Percentiles rank a stretch among this genome's conserved stretches.
phyloP scores from a whole-genome alignment of 2,329 filamentous ascomycete species.

The Aspergillus amoenus region DNA sequence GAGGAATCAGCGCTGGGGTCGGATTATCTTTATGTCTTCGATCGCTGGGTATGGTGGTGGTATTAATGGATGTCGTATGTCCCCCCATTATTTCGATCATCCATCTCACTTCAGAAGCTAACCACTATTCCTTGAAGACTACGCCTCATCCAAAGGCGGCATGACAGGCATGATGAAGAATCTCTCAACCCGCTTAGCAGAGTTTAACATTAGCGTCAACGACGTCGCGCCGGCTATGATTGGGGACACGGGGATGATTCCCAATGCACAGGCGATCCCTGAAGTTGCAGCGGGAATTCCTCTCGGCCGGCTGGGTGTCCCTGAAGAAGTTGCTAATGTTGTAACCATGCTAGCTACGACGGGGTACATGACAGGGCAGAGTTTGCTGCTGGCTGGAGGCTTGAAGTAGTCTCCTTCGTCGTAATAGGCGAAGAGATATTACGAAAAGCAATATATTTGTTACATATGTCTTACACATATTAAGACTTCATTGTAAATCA shows the following conservation, averaged over 20 bases:
- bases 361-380: slow-evolving; percentile 62
- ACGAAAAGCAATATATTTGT: too few relatives aligned
- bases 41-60: slow-evolving; percentile 64
- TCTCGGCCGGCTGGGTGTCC: slow-evolving; percentile 57
- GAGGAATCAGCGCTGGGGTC: slow-evolving; percentile 60
- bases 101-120: background rate
- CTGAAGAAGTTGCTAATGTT: slow-evolving; percentile 60
- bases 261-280: slow-evolving; percentile 56
- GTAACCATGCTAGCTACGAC: slow-evolving; percentile 61
- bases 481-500: too few relatives aligned
- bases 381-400: slow-evolving; percentile 53
- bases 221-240: slow-evolving; percentile 71
- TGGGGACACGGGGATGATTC: slow-evolving; percentile 63
- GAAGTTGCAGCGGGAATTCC: slow-evolving; percentile 62
- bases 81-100: background rate
- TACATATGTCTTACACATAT: too few relatives aligned
- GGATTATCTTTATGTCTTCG: slow-evolving; percentile 64
- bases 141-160: slow-evolving; percentile 63
- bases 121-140: slow-evolving; percentile 27
- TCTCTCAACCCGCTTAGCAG: slow-evolving; percentile 58
- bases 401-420: slow-evolving; percentile 42
- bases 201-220: slow-evolving; percentile 64
- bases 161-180: slow-evolving; percentile 66
- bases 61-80: slow-evolving; percentile 59
- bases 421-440: too few relatives aligned